Evolutionary conservation across 805 yeast genomes (phyloP).

Genomic region (Blastobotrys robertii): DNA sequence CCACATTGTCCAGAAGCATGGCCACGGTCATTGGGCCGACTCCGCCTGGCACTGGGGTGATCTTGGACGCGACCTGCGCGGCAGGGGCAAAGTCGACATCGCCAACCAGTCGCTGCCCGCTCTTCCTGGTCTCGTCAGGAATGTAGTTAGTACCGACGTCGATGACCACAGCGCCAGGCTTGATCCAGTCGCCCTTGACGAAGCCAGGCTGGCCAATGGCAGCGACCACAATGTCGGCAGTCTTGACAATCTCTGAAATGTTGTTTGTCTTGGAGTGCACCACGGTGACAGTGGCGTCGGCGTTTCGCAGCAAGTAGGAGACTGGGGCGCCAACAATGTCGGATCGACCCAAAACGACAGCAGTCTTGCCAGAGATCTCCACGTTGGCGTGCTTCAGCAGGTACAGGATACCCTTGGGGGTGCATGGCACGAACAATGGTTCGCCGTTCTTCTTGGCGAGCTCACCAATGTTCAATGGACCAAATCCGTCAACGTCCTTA

Average conservation of each 20-base stretch:
- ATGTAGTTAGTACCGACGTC: conserved; percentile 94
- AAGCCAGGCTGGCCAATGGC: conserved; percentile 85
- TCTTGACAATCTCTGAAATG: conserved; percentile 45
- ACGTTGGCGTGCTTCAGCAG: conserved; percentile 63
- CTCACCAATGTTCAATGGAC: conserved; percentile 81
- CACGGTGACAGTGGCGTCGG: conserved; percentile 77
- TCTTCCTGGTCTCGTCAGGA: conserved; percentile 61
- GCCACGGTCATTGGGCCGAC: conserved; percentile 99
- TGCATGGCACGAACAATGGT: conserved; percentile 84
- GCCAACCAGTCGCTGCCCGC: conserved; percentile 83
- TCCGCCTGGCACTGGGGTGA: conserved; percentile 98
- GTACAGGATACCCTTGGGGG: conserved; percentile 88
- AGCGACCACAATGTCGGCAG: conserved; percentile 82
- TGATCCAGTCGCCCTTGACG: conserved; percentile 82
- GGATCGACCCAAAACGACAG: conserved; percentile 89
- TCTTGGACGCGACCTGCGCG: conserved; percentile 47
- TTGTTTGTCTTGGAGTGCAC: conserved; percentile 67
- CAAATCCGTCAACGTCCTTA: conserved; percentile 95
- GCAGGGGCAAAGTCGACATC: conserved; percentile 81
- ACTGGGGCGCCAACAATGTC: conserved; percentile 96
- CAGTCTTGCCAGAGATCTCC: conserved; percentile 63
- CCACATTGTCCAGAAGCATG: conserved; percentile 79
- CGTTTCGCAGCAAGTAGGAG: conserved; percentile 66
- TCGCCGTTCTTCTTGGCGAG: conserved; percentile 76
- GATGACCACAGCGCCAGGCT: conserved; percentile 72